Base-by-base conservation (phyloP, 441 rosid species). In the Brassica balearica region DNA sequence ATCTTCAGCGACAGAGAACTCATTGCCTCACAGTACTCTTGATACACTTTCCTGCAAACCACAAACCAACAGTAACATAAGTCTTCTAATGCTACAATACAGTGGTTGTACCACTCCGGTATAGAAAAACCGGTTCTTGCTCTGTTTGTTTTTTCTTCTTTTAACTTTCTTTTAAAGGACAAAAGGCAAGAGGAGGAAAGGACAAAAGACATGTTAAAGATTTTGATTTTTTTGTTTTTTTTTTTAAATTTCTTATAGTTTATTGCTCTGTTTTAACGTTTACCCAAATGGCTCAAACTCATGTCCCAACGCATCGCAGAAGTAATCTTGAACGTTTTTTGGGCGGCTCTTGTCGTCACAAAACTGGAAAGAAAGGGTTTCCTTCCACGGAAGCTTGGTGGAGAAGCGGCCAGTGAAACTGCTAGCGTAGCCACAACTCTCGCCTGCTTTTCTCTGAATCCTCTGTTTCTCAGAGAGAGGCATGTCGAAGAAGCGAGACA, bases 351-450 rank as follows among this genome's bases (percentile, higher is more conserved):
- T 32, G 46, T 86, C 89, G 3, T 89, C 87, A 0, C 89, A 85
- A 73, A 81, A 89, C n/a, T 86, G 76, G 71, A 96, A 90, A 66
- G 99, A 96, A 12, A 96, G 92, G 0, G 99, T 96, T 73, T 96
- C 99, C 71, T 96, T 96, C 99, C 99, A 96, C 0, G 99, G 99
- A 48, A 96, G 94, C 85, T 92, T 94, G 60, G 91, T 83, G 73
- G 90, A 85, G 82, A 96, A 96, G 69, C 99, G 90, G n/a, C 95
- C 88, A 4, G 97, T 91, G 88, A 96, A 96, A 84, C 99, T 96
- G 65, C 98, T 96, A 1, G 99, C 97, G 71, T 96, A 96, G 38
- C 99, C 99, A 73, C 93, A 88, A 77, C 83, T 87, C 84, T 92
- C 97, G 1, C 97, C 99, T 2, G 81, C 58, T 83, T 89, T 89